Base-by-base conservation (phyloP, 2,329 filamentous ascomycete genomes). In the Dryadomyces quercus-mongolicae region DNA sequence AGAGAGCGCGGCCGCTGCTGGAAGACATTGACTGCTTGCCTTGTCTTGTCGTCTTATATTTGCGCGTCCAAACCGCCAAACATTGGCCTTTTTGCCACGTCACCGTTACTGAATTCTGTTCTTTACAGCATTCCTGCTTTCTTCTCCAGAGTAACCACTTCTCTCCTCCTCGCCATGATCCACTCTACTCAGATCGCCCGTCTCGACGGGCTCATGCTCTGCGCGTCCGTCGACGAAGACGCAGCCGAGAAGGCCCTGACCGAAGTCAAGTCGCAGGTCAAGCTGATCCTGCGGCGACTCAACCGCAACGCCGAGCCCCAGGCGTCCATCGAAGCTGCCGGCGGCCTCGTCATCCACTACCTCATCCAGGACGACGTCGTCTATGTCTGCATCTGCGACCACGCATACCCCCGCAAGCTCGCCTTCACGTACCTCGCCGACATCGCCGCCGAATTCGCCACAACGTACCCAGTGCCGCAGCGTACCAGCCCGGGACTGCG, bases 371-470 rank as follows among this genome's bases (percentile, higher is more conserved):
- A 88, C 63, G 85, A 88, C 62, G 78, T 98, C 62, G 85, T 90
- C 72, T 97, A 95, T 76, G 78, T 97, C 63, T 90, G 87, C 76
- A 92, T 98, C 70, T 91, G 88, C 75, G 91, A 96, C 70, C 80
- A 82, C 55, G 88, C 88, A 55, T 98, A 97, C 76, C 92, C 93
- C 56, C 92, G 93, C 71, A 97, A 98, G 72, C 86, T 98, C 50
- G 92, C 94, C 65, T 95, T 98, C 71, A 96, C 92, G 58, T 98
- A 97, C 78, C 89, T 98, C 57, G 83, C 88, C 63, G 93, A 98
- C 74, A 80, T 98, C 54, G 81, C 87, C 56, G 80, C 82, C 68
- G 93, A 98, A 74, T 98, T 98, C 76, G 84, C 84, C 59, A 91
- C 83, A 60, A 90, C 85, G 55, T 94, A 98, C 76, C 79, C 84